Evolutionary conservation across 768 basidiomycete species (phyloP), one percentile per base, ranked within the genome.

Genomic region (Psilocybe tampanensis): DNA sequence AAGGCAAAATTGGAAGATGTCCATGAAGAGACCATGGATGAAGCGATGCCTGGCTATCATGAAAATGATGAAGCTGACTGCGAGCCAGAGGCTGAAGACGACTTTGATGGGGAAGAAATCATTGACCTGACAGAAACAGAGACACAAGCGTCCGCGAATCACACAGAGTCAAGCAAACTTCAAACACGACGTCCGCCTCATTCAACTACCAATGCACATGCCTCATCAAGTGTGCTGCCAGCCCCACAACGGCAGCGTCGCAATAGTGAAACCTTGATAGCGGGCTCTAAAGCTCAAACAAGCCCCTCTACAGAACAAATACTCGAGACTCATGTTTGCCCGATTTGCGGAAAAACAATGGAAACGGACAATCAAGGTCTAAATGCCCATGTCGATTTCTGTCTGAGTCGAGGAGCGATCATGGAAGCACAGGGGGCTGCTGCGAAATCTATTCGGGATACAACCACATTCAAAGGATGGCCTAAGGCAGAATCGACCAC

Each of bases 321-420:
- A n/a, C 24, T 43, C 34, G 68, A 75, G 53, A 68, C 64, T n/a
- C 79, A 83, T 52, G 69, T 70, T 0, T 95, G 93, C 70, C 94
- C 95, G 3, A 76, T 95, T 21, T 95, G 92, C 64, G 67, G 72
- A 22, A 85, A 83, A 66, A 68, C 72, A 12, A 68, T 94, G 52
- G 74, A 80, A 58, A 84, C 81, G 1, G 86, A 93, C 68, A 97
- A 97, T 67, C 77, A 81, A 47, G 86, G 82, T 4, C 72, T 97
- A 32, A 96, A 97, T 66, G 77, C 83, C n/a, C 94, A 97, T 65
- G 80, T 97, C 43, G 94, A 97, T 70, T 90, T 87, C 64, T 97
- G 95, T 66, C 70, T 97, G 49, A 95, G 91, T 68, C 83, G 85
- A 56, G 83, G 81, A 21, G 89, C 85, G 2, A 94, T 96, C 59